Evolutionary conservation across 1,139 yeast species (phyloP), one percentile per base, ranked within the genome.

Genomic region (Taphrina pruni): DNA sequence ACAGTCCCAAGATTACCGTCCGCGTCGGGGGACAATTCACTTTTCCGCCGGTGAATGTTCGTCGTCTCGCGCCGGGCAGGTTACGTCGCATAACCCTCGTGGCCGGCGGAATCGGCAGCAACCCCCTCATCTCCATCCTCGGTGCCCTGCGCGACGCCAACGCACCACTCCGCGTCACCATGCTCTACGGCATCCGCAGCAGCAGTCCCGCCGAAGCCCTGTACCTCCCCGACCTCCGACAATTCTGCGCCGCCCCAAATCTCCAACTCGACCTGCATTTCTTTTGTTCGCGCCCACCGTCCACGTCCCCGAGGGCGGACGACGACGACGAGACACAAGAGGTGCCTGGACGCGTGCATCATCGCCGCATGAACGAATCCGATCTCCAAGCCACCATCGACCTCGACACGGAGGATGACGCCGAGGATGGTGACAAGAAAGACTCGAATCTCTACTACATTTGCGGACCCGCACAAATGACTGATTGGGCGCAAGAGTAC

Each of bases 381-480:
- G 67, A 64, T 35, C 61, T 64, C 46, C 55, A 43, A 12, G 60
- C 41, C 43, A 57, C 55, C 21, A n/a, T 64, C 17, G 17, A 39
- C 14, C 43, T 20, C 14, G 60, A 55, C 20, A 14, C 11, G 50
- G 32, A 26, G 32, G 4, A 26, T 26, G 32, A 26, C 32, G 32
- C 4, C 32, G 32, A 26, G 1, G 32, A 26, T 26, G 32, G 32
- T 26, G 32, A 26, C 32, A 26, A 26, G 32, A 26, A 26, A 4
- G 61, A 64, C 43, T 48, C 60, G 54, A 64, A 56, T 17, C 46
- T 64, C n/a, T 64, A 54, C 21, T 64, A 64, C 38, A 45, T 64
- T 56, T 64, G 67, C 20, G 67, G 67, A 17, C 67, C 67, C n/a
- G 54, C 67, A 7, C 60, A 64, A 38, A 64, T 64, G 67, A 64